Conservation (phyloP, 495 filamentous ascomycete species). For the Podospora conica region DNA sequence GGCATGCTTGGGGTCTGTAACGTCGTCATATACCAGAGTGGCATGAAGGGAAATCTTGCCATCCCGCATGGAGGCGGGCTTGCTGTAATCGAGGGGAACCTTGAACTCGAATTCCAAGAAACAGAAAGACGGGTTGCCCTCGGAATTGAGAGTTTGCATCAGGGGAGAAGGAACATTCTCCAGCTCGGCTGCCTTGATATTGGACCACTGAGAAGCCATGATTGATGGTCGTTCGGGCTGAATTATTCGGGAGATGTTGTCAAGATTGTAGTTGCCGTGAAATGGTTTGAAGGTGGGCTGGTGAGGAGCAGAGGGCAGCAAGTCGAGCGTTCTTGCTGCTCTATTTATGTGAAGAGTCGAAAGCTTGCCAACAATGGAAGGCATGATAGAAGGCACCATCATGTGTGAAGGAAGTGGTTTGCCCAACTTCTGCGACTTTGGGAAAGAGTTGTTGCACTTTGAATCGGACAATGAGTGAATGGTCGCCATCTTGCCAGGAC, state of each 20-base stretch:
- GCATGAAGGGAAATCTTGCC: slow-evolving; percentile 12
- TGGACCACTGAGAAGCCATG: neutral
- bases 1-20: too few species aligned
- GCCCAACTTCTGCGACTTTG: neutral
- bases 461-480: neutral
- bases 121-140: too few species aligned
- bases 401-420: neutral
- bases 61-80: neutral
- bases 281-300: neutral
- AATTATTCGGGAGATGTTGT: neutral
- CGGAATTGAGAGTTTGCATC: too few species aligned
- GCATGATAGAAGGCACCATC: neutral
- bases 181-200: neutral
- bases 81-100: slow-evolving; percentile 19
- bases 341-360: neutral
- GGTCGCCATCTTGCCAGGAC: neutral
- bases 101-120: slow-evolving; percentile 6
- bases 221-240: neutral
- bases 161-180: too few species aligned
- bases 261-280: neutral
- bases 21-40: slow-evolving; percentile 14
- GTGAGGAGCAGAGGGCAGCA: neutral
- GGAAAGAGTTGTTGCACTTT: neutral
- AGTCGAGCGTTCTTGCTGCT: neutral
- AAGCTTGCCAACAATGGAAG: neutral